Evolutionary conservation across 2,329 filamentous ascomycete genomes (phyloP).

Genomic region (Cercospora citrullina): DNA sequence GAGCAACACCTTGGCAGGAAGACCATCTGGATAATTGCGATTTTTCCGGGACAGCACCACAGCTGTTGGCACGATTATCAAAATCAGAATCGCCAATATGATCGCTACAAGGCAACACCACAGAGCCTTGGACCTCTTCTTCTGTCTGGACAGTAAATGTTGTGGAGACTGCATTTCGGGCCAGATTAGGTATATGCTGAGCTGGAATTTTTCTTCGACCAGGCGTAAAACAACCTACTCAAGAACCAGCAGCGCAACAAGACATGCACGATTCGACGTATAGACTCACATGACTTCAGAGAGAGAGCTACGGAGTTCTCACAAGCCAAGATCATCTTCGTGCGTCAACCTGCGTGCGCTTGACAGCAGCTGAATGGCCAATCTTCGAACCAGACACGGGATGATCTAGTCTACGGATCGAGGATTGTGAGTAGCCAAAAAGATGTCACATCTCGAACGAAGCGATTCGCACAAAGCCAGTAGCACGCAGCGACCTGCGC

Average conservation of each 20-base stretch:
- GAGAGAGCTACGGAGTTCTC: neutral
- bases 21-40: constrained; percentile 9
- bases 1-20: constrained; percentile 20
- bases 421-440: neutral
- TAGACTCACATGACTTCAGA: neutral
- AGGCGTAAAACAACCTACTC: neutral
- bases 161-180: constrained; percentile 9
- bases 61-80: constrained; percentile 24
- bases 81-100: constrained; percentile 12
- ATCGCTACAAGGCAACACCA: constrained; percentile 3
- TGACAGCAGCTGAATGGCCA: neutral
- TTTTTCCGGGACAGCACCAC: constrained; percentile 18
- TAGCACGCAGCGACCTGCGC: neutral
- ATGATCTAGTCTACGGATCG: neutral
- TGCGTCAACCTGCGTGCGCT: neutral
- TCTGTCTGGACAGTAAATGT: neutral
- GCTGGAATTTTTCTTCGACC: neutral
- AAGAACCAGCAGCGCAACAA: neutral
- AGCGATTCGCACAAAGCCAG: neutral
- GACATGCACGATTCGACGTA: neutral
- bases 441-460: neutral
- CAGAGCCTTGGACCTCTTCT: neutral
- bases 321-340: neutral
- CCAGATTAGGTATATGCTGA: neutral
- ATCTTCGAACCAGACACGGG: neutral